Base-by-base conservation (phyloP, 805 yeast species). In the Zygotorulaspora sp. region DNA sequence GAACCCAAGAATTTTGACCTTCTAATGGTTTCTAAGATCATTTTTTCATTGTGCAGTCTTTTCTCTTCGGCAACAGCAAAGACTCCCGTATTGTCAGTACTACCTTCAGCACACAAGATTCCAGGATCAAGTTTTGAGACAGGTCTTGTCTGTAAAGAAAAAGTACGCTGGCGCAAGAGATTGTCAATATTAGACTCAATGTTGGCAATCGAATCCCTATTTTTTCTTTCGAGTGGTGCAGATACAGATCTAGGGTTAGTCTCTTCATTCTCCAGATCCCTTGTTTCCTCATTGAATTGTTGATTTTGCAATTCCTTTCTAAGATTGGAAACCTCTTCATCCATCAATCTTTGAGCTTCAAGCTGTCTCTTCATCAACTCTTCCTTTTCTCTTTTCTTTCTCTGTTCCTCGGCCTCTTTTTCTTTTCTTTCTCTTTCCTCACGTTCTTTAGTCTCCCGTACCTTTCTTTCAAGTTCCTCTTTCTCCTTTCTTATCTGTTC, bases 401-500 rank as follows among this genome's bases (percentile, higher is more conserved):
- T 41, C 24, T 32, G 22, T 26, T 55, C 61, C 35, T 48, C 52
- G 36, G 47, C 48, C 23, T 55, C 53, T 24, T 47, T 55, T 30
- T 40, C 49, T 38, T 48, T 33, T 46, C 48, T 47, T 43, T 70
- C 62, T 58, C 66, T 50, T 64, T 72, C 57, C 67, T 75, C 65
- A 62, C 66, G 56, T 65, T 74, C 55, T 32, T 57, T 57, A 39
- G 73, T 62, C 14, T 75, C 76, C 43, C 57, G 63, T 34, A 70
- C 58, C 48, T 73, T 79, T 30, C 62, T 48, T 35, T 58, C 64
- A 12, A 62, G 36, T 21, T 76, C 78, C 52, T 73, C 76, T 36
- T 55, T 56, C 28, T 63, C 69, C 41, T 59, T 70, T 71, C 70
- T 75, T 48, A 71, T 62, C 53, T 74, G 78, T 43, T 78, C 83